phyloP scores from a whole-genome alignment of 768 basidiomycete species.

The Paxillus involutus region DNA sequence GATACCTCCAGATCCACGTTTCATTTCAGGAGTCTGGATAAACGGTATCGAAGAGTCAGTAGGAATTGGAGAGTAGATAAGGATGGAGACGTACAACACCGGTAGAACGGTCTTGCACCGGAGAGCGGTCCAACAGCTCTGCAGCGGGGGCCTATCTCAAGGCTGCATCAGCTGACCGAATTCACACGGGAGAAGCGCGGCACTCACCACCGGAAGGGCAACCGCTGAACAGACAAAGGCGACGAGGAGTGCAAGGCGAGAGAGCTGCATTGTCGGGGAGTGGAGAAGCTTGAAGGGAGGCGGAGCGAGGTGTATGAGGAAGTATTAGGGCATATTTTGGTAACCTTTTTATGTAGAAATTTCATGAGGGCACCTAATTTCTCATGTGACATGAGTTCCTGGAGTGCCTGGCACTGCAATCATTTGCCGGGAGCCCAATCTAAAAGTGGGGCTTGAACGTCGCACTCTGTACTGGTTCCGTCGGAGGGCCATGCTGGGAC shows the following conservation, averaged over 20 bases:
- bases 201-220: conserved; percentile 1
- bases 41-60: not conserved
- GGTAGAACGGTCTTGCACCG: not conserved
- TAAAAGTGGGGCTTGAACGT: not conserved
- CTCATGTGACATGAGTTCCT: not conserved
- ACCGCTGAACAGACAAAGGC: not conserved
- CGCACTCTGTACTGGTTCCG: not conserved
- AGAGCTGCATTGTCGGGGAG: conserved; percentile 3
- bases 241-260: not conserved
- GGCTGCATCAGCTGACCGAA: not conserved
- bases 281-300: not conserved
- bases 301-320: too few relatives aligned
- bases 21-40: not conserved
- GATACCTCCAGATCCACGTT: not conserved
- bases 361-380: not conserved
- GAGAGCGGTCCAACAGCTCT: not conserved
- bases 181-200: not conserved
- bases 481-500: too few relatives aligned
- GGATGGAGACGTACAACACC: conserved; percentile 1
- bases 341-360: not conserved
- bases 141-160: not conserved
- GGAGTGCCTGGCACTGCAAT: not conserved
- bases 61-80: not conserved
- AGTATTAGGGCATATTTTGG: too few relatives aligned
- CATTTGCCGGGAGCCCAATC: not conserved